phyloP scores from a whole-genome alignment of 1,139 yeast species.

The Lodderomyces elongisporus region DNA sequence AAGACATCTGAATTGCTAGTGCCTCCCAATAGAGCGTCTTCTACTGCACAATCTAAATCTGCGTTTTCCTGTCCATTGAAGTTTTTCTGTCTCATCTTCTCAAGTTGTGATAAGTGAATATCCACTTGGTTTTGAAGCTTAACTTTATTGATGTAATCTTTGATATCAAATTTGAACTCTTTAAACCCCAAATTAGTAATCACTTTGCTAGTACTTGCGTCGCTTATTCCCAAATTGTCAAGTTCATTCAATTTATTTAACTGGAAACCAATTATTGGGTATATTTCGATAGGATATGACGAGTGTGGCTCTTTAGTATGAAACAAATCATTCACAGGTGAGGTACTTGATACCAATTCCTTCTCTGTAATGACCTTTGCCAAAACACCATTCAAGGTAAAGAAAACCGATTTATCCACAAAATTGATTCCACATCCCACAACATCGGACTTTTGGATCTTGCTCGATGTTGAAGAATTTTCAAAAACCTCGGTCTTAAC shows the following conservation, averaged over 20 bases:
- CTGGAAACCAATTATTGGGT: slow-evolving; percentile 40
- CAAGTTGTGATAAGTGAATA: slow-evolving; percentile 10
- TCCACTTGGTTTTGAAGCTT: slow-evolving; percentile 25
- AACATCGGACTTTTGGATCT: slow-evolving; percentile 43
- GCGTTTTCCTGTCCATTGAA: slow-evolving; percentile 1
- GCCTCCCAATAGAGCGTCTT: slow-evolving; percentile 20
- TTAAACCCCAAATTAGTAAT: slow-evolving; percentile 69
- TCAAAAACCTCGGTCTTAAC: slow-evolving; percentile 22
- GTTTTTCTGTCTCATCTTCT: slow-evolving; percentile 7
- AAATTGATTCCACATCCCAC: slow-evolving; percentile 86
- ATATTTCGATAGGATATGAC: slow-evolving; percentile 20
- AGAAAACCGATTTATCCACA: slow-evolving; percentile 57
- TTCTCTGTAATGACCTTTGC: slow-evolving; percentile 29
- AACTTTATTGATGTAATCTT: slow-evolving; percentile 50
- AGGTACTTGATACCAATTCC: slow-evolving; percentile 25
- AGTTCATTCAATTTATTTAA: slow-evolving; percentile 21
- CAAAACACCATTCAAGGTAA: slow-evolving; percentile 75
- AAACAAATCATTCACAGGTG: slow-evolving; percentile 27
- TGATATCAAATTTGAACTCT: slow-evolving; percentile 68
- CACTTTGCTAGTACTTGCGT: slow-evolving; percentile 21
- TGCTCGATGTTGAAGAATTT: slow-evolving; percentile 11
- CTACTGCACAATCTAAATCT: slow-evolving; percentile 11
- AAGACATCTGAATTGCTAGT: slow-evolving; percentile 32
- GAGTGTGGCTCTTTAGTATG: slow-evolving; percentile 9
- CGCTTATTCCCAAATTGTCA: not conserved